phyloP scores from a whole-genome alignment of 2,329 filamentous ascomycete genomes.

The Capronia epimyces region DNA sequence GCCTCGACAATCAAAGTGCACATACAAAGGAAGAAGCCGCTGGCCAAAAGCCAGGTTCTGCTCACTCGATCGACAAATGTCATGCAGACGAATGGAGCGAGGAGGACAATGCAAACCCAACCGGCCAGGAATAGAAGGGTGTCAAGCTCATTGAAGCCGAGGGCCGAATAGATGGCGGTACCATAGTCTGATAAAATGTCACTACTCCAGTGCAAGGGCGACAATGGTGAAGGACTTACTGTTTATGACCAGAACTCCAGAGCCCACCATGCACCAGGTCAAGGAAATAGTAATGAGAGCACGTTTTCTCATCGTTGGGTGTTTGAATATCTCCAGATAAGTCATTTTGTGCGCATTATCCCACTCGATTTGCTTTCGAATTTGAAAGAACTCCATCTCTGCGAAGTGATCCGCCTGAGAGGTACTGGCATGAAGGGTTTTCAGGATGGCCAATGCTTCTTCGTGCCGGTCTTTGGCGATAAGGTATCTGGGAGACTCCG shows the following conservation, averaged over 20 bases:
- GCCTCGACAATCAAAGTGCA: slow-evolving; percentile 9
- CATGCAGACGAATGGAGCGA: not conserved
- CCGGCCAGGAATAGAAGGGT: slow-evolving; percentile 7
- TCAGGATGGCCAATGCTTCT: slow-evolving; percentile 44
- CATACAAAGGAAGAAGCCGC: slow-evolving; percentile 6
- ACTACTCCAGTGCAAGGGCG: not conserved
- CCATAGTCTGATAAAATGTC: slow-evolving; percentile 1
- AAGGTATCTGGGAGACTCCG: slow-evolving; percentile 7
- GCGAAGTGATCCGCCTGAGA: slow-evolving; percentile 8
- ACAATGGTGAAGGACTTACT: not conserved
- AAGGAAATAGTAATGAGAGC: slow-evolving; percentile 5
- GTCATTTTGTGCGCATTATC: slow-evolving; percentile 5
- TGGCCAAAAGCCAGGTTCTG: not conserved
- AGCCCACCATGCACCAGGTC: slow-evolving; percentile 1
- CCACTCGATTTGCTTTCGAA: slow-evolving; percentile 11
- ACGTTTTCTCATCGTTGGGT: slow-evolving; percentile 7
- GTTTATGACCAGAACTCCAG: slow-evolving; percentile 6
- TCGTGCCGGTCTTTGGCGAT: slow-evolving; percentile 42
- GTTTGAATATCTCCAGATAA: slow-evolving; percentile 5
- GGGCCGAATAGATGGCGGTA: not conserved
- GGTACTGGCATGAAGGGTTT: slow-evolving; percentile 33
- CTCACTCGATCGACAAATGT: slow-evolving; percentile 6
- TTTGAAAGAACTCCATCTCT: slow-evolving; percentile 11
- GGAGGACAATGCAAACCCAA: not conserved
- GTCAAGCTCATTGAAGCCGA: slow-evolving; percentile 4